These are phyloP conservation scores for Coniochaeta sp. DNA, from an alignment of 2,329 filamentous ascomycete genomes.

Conservation along the genomic window DNA sequence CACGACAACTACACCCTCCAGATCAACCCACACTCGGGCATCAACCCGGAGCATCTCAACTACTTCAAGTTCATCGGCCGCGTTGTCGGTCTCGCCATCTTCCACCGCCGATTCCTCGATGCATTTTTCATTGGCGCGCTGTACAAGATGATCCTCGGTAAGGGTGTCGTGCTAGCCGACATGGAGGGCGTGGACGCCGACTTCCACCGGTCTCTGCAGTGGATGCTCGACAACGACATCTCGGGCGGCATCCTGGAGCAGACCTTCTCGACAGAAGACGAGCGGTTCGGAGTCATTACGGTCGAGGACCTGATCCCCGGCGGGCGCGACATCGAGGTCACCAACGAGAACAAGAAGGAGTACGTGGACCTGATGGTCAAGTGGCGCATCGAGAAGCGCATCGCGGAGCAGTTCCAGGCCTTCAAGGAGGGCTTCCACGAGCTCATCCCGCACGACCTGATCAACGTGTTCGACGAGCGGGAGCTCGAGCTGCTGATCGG, in stretches of 20 bases:
- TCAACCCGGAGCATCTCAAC: slow-evolving; percentile 98
- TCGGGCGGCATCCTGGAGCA: slow-evolving; percentile 84
- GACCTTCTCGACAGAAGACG: slow-evolving; percentile 95
- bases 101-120: slow-evolving; percentile 94
- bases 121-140: slow-evolving; percentile 98
- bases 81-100: slow-evolving; percentile 93
- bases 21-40: slow-evolving; percentile 98
- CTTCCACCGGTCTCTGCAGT: slow-evolving; percentile 91
- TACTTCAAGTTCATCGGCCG: slow-evolving; percentile 99
- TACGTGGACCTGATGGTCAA: slow-evolving; percentile 98
- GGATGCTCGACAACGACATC: slow-evolving; percentile 98
- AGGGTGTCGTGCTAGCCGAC: slow-evolving; percentile 83
- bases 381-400: slow-evolving; percentile 98
- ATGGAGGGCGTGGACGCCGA: slow-evolving; percentile 99
- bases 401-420: slow-evolving; percentile 95
- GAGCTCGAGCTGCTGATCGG: slow-evolving; percentile 94
- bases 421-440: slow-evolving; percentile 98
- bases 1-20: slow-evolving; percentile 99
- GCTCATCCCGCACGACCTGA: slow-evolving; percentile 88
- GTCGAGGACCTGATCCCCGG: slow-evolving; percentile 90
- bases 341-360: slow-evolving; percentile 98
- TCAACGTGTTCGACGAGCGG: slow-evolving; percentile 98
- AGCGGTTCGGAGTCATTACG: slow-evolving; percentile 89
- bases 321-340: slow-evolving; percentile 89
- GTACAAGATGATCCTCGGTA: slow-evolving; percentile 98